Evolutionary conservation across 1,284 basidiomycete genomes (phyloP), one percentile per base, ranked within the genome.

Genomic region (Cutaneotrichosporon sp.): DNA sequence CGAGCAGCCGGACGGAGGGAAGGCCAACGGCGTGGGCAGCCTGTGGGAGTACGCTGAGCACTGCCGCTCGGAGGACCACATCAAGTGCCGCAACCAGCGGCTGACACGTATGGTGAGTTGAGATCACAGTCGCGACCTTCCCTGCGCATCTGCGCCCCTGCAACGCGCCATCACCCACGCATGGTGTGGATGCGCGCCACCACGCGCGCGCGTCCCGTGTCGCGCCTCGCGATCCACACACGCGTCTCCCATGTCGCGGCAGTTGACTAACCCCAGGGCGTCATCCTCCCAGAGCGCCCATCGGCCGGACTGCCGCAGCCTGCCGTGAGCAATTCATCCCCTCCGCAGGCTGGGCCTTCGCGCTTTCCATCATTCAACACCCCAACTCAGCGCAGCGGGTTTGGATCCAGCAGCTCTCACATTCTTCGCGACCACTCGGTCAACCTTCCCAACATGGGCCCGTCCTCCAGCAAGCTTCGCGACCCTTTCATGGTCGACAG

Each of bases 11-110:
- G 68, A 73, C 27, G 75, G 73, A 6, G 74, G 74, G 0, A 67
- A 64, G 25, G 43, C 42, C 8, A 66, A 72, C 14, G 75, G 76
- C 1, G 59, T 76, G 33, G 76, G 76, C 4, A 68, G 65, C 38
- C 57, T 78, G 33, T 70, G 59, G 43, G 69, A 72, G 45, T 78
- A 67, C 46, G 60, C 66, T 34, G 63, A 68, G 25, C 63, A 59
- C 49, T 60, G 61, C 47, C 45, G 29, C 2, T 29, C 10, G 2
- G 14, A 10, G 2, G 31, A 42, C 4, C 66, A 67, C 46, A 52
- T 55, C 25, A 34, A 50, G 29, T 20, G 42, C 10, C 54, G 66
- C 7, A 33, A 65, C 29, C 14, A 36, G 22, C 66, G 66, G 6
- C 38, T 66, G 22, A 36, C 14, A 27, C 25, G 25, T 29, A 50